Conservation (phyloP, 2,329 filamentous ascomycete genomes). For the Neodidymelliopsis sp. region DNA sequence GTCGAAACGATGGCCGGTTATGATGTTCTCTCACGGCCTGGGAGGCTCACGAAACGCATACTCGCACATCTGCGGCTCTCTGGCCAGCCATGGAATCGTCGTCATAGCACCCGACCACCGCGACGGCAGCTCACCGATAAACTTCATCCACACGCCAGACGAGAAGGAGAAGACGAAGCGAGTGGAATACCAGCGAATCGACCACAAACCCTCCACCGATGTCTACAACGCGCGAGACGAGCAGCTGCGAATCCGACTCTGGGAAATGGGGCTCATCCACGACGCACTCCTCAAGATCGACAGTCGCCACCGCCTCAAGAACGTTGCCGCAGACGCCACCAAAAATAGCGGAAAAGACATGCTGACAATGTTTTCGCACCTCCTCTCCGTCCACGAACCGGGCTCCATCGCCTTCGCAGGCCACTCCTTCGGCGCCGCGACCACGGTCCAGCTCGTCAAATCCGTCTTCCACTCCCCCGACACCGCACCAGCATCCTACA, state of each 20-base stretch:
- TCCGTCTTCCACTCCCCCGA: slow-evolving; percentile 73
- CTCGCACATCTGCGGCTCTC: slow-evolving; percentile 79
- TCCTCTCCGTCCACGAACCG: slow-evolving; percentile 72
- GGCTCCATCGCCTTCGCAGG: slow-evolving; percentile 78
- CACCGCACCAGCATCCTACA: slow-evolving; percentile 55
- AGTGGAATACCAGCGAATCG: slow-evolving; percentile 56
- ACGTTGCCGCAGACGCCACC: slow-evolving; percentile 53
- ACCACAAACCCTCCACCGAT: slow-evolving; percentile 70
- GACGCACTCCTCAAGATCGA: slow-evolving; percentile 74
- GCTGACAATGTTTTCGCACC: slow-evolving; percentile 66
- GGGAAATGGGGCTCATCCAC: slow-evolving; percentile 78
- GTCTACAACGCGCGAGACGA: slow-evolving; percentile 72
- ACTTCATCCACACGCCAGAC: slow-evolving; percentile 69
- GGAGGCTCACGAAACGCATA: slow-evolving; percentile 84
- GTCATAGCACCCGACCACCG: slow-evolving; percentile 84
- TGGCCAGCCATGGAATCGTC: slow-evolving; percentile 82
- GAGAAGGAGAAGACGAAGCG: slow-evolving; percentile 49
- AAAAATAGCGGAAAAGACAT: slow-evolving; percentile 52
- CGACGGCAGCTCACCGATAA: slow-evolving; percentile 80
- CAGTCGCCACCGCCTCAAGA: slow-evolving; percentile 56
- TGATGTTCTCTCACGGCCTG: slow-evolving; percentile 86
- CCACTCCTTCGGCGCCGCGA: slow-evolving; percentile 82
- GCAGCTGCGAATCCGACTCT: slow-evolving; percentile 77
- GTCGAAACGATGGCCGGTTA: slow-evolving; percentile 74
- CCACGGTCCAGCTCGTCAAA: slow-evolving; percentile 79